Base-by-base conservation (phyloP, 495 filamentous ascomycete species). In the Daldinia bambusicola region DNA sequence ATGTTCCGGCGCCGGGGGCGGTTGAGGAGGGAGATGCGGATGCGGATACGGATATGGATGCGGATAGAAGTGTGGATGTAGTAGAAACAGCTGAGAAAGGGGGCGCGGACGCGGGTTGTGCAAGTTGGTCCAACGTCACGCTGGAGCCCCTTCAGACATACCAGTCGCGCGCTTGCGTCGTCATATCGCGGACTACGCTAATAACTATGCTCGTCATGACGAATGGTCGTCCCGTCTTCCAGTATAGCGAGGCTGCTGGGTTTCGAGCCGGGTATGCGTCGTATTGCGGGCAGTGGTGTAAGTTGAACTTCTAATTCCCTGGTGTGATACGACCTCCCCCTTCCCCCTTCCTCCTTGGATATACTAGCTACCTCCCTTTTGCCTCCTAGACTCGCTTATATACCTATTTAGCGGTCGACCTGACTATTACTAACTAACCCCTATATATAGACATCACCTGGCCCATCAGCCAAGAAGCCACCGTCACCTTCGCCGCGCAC, bases 401-500 rank as follows among this genome's bases (percentile, higher is more conserved):
- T n/a, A n/a, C n/a, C n/a, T n/a, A n/a, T n/a, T n/a, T n/a, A n/a
- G n/a, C 26, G 26, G 26, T 26, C 3, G 26, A 1, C 26, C 26
- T 26, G 3, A 26, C 26, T 26, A 3, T 3, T 3, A 26, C 26
- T 12, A 45, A 20, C 41, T 32, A 37, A 34, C 52, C 18, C 34
- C 30, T 2, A 30, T 32, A 2, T 45, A 7, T 31, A 74, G 74
- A 77, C 53, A 73, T 80, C 20, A 69, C 78, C 34, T 81, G 79
- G 79, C 78, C 79, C 36, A 72, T 81, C 18, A 78, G 77, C 31
- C 75, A 71, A 48, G 68, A 78, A 41, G 77, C 78, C 34, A 62
- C 75, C 13, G 72, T 80, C 5, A 66, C 75, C 5, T 78, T 80
- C 64, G 67, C 69, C 37, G 69, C 78, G 20, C 79, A 77, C 61